Evolutionary conservation across 164 flowering plant species (phyloP).

Genomic region (Platanus orientalis): DNA sequence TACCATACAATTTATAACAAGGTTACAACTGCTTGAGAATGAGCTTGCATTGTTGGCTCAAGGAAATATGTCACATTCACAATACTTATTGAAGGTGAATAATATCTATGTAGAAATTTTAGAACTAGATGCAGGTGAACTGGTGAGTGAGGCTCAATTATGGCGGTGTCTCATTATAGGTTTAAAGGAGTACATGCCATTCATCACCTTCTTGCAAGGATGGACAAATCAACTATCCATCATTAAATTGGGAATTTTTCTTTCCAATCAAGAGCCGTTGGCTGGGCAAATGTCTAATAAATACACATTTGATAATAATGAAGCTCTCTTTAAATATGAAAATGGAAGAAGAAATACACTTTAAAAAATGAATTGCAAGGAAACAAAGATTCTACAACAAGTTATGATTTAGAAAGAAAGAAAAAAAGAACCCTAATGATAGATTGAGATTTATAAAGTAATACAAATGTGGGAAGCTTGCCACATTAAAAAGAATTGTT

Average conservation of each 20-base stretch:
- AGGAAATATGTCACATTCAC: no score
- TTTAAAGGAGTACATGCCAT: constrained; percentile 1
- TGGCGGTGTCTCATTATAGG: background rate
- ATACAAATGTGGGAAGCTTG: constrained; percentile 4
- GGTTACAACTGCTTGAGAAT: no score
- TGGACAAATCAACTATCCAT: constrained; percentile 1
- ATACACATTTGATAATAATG: background rate
- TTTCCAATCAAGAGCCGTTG: constrained; percentile 1
- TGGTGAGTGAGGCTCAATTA: background rate
- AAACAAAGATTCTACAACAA: no score
- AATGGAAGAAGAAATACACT: no score
- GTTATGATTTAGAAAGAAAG: background rate
- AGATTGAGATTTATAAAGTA: no score
- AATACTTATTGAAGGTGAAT: no score
- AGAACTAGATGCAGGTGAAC: background rate
- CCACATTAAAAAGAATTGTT: background rate
- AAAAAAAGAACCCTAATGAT: background rate
- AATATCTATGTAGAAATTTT: no score
- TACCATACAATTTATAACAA: no score
- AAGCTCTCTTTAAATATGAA: no score
- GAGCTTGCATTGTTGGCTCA: no score
- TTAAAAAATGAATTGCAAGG: no score
- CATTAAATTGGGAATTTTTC: background rate
- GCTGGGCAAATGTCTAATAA: constrained; percentile 2
- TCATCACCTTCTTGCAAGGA: constrained; percentile 4